These are phyloP conservation scores for Naganishia friedmannii DNA, from an alignment of 768 basidiomycete genomes.

Conservation along the genomic window DNA sequence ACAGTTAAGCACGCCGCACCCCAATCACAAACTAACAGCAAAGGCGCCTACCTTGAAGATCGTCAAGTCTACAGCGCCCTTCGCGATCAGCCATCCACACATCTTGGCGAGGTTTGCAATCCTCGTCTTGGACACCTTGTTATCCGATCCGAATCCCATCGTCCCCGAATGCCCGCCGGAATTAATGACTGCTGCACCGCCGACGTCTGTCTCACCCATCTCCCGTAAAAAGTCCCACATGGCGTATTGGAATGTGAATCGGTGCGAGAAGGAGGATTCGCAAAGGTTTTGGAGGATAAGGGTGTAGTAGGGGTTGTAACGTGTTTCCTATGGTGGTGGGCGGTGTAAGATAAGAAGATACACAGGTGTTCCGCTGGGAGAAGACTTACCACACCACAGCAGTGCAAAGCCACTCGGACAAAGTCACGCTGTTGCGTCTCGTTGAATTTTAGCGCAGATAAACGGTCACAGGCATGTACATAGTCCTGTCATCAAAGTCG, in stretches of 20 bases:
- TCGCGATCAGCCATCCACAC: conserved; percentile 90
- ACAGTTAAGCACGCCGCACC: not conserved
- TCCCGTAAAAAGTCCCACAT: conserved; percentile 96
- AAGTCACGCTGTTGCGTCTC: conserved; percentile 93
- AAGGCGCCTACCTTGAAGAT: conserved; percentile 70
- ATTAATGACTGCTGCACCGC: conserved; percentile 59
- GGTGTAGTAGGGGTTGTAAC: conserved; percentile 93
- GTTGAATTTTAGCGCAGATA: conserved; percentile 74
- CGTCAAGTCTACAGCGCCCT: conserved; percentile 68
- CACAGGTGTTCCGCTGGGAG: not conserved
- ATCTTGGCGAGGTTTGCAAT: conserved; percentile 73
- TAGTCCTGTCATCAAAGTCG: conserved; percentile 66
- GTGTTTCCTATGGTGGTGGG: conserved; percentile 64
- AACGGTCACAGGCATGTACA: conserved; percentile 87
- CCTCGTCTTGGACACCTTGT: conserved; percentile 57
- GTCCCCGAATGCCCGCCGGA: conserved; percentile 54
- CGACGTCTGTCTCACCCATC: conserved; percentile 76
- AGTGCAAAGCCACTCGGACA: conserved; percentile 85
- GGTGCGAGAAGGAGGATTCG: conserved; percentile 72
- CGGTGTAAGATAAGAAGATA: not conserved
- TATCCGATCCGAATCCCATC: conserved; percentile 33
- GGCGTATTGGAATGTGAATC: conserved; percentile 88
- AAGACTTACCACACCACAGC: conserved; percentile 57
- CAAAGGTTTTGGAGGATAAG: conserved; percentile 83
- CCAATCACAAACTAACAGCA: not conserved